Conservation (phyloP, 768 basidiomycete species). For the Boletus rufocinnamomeus region DNA sequence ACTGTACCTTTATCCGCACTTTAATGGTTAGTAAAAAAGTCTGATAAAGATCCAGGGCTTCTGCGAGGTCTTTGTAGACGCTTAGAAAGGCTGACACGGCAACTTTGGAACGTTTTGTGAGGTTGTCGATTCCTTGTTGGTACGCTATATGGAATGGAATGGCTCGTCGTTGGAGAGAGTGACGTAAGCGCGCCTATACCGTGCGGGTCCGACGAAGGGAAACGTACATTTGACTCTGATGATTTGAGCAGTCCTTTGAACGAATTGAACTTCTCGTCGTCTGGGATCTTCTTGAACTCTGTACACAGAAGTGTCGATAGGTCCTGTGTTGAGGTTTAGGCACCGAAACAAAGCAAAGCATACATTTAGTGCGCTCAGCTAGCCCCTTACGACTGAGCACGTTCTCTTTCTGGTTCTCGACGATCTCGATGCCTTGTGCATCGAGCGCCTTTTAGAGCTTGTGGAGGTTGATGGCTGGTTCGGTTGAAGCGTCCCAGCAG, state of each 20-base stretch:
- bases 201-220: neutral
- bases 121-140: conserved; percentile 93
- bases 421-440: conserved; percentile 89
- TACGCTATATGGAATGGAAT: conserved; percentile 59
- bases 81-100: conserved; percentile 97
- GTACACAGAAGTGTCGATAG: neutral
- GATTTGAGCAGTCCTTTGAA: conserved; percentile 92
- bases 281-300: conserved; percentile 98
- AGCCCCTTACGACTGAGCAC: conserved; percentile 91
- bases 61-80: conserved; percentile 94
- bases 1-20: neutral
- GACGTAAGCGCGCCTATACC: too few species aligned
- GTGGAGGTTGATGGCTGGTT: conserved; percentile 77
- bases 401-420: conserved; percentile 98
- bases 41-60: conserved; percentile 94
- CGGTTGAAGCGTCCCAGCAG: neutral
- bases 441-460: conserved; percentile 94
- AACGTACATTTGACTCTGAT: conserved; percentile 70
- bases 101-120: conserved; percentile 89
- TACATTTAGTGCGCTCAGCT: conserved; percentile 95
- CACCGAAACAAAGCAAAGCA: neutral
- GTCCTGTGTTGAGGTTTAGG: neutral
- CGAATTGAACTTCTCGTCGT: conserved; percentile 80
- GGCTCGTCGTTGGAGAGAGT: neutral
- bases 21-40: neutral